Conservation (phyloP, 257 asterid genomes). For the Salvia miltiorrhiza region DNA sequence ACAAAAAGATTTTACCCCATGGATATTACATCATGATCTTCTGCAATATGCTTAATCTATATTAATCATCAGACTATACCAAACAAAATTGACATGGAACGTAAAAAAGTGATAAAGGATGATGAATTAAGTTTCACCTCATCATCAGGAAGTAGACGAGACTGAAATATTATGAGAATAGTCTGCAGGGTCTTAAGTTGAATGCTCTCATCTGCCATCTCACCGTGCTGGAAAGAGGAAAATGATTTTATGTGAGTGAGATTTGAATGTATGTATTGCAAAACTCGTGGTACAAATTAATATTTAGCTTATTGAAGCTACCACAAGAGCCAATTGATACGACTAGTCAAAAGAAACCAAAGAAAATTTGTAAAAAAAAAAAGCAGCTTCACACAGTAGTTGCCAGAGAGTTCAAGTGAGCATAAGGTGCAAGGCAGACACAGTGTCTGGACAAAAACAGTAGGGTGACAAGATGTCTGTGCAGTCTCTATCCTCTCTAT, state of each 20-base stretch:
- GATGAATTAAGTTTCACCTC: conserved; percentile 53
- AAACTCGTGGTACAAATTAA: neutral
- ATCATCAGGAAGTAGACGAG: conserved; percentile 83
- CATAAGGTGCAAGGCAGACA: too few relatives aligned
- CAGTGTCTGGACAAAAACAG: too few relatives aligned
- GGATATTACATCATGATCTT: neutral
- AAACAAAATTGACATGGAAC: conserved; percentile 15
- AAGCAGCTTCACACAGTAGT: too few relatives aligned
- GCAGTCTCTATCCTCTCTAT: neutral
- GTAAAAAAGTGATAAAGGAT: conserved; percentile 8
- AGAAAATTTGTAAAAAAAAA: neutral
- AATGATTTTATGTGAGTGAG: conserved; percentile 4
- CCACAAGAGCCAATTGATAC: neutral
- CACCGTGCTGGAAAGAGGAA: conserved; percentile 67
- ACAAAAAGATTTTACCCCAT: neutral
- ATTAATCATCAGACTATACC: conserved; percentile 18
- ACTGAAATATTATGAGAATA: conserved; percentile 83
- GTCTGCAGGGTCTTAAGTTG: conserved; percentile 96
- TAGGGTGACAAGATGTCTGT: too few relatives aligned
- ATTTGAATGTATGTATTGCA: neutral
- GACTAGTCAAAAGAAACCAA: neutral
- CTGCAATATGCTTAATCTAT: conserved; percentile 12
- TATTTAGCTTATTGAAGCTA: neutral
- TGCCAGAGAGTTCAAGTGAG: too few relatives aligned
- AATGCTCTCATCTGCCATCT: conserved; percentile 90